Evolutionary conservation across 148 eudicot genomes (phyloP).

Genomic region (Persicaria maculosa): DNA sequence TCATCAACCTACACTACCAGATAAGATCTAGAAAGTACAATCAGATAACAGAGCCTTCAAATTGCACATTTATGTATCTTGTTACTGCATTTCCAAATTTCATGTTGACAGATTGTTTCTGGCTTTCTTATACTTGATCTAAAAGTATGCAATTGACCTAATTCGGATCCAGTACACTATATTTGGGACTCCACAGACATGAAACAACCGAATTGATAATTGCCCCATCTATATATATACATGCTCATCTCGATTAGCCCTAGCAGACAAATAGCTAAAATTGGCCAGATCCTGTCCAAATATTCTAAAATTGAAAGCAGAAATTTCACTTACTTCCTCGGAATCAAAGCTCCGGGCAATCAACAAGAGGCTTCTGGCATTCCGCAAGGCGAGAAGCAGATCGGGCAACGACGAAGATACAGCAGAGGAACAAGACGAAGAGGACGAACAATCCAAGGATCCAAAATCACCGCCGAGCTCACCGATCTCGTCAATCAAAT

Average conservation of each 20-base stretch:
- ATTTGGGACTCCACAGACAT: background rate
- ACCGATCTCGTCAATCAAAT: slow-evolving; percentile 66
- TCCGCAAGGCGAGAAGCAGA: background rate
- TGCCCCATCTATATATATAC: background rate
- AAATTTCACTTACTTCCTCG: slow-evolving; percentile 8
- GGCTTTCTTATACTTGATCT: background rate
- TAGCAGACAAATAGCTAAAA: background rate
- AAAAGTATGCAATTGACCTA: background rate
- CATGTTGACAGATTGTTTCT: background rate
- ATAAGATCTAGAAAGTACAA: background rate
- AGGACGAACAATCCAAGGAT: slow-evolving; percentile 14
- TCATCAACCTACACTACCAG: background rate
- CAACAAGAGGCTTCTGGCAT: slow-evolving; percentile 12
- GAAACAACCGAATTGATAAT: background rate
- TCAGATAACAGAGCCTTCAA: background rate
- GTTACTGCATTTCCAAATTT: background rate
- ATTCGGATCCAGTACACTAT: background rate
- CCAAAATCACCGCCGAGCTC: slow-evolving; percentile 22
- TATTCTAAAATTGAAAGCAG: slow-evolving; percentile 1
- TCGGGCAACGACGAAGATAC: background rate
- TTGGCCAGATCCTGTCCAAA: background rate
- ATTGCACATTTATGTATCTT: background rate
- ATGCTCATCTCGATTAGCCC: background rate
- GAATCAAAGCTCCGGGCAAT: slow-evolving; percentile 9
- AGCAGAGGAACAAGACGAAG: slow-evolving; percentile 3